phyloP scores from a whole-genome alignment of 352 stramenopile species.

The Phytopythium vexans region DNA sequence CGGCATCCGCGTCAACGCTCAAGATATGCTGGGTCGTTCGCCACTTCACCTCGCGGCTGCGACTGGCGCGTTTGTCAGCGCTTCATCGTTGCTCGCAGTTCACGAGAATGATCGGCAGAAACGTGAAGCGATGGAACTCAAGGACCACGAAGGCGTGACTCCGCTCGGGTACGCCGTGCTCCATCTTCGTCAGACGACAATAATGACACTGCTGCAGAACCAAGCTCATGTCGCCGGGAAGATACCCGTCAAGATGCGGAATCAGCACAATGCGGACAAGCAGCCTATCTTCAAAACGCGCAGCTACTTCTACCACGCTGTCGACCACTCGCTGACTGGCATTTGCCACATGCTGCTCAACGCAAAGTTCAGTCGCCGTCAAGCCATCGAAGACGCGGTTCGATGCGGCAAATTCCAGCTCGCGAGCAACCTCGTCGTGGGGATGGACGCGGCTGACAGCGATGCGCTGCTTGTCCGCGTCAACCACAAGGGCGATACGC shows the following conservation, averaged over 20 bases:
- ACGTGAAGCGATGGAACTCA: constrained; percentile 24
- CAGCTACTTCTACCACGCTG: constrained; percentile 79
- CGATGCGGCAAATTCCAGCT: constrained; percentile 69
- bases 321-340: constrained; percentile 61
- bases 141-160: constrained; percentile 48
- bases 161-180: constrained; percentile 53
- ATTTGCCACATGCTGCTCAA: constrained; percentile 80
- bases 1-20: constrained; percentile 28
- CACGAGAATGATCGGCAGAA: constrained; percentile 18
- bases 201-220: constrained; percentile 74
- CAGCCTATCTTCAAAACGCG: constrained; percentile 19
- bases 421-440: constrained; percentile 60
- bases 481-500: constrained; percentile 45
- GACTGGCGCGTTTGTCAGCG: constrained; percentile 73
- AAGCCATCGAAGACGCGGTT: constrained; percentile 74
- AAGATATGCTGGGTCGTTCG: constrained; percentile 54
- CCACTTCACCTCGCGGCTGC: constrained; percentile 65
- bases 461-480: constrained; percentile 26
- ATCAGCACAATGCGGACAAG: constrained; percentile 3
- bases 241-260: constrained; percentile 27
- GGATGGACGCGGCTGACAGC: constrained; percentile 42
- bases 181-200: constrained; percentile 62
- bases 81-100: constrained; percentile 51
- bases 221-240: constrained; percentile 48
- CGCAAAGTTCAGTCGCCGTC: constrained; percentile 63